Evolutionary conservation across 2,329 filamentous ascomycete species (phyloP).

Genomic region (Fusarium nurragi): DNA sequence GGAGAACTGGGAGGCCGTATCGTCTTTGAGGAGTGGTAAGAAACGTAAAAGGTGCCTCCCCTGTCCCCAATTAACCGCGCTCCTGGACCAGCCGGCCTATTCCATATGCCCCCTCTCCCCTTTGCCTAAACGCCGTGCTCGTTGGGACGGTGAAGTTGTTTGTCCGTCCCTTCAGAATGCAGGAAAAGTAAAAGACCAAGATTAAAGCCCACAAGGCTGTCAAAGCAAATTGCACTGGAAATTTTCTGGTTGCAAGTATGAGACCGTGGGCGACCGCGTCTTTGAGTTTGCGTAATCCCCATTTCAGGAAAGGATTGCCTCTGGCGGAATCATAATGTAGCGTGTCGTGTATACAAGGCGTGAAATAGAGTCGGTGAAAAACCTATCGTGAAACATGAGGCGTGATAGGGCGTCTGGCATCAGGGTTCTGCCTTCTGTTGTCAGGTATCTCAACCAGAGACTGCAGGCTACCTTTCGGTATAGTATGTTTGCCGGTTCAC

Average conservation of each 20-base stretch:
- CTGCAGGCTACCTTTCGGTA: slow-evolving; percentile 22
- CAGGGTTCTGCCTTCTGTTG: slow-evolving; percentile 2
- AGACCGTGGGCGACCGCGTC: slow-evolving; percentile 21
- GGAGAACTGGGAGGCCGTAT: slow-evolving; percentile 32
- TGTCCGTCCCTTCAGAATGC: slow-evolving; percentile 41
- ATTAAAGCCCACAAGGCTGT: slow-evolving; percentile 32
- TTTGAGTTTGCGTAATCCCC: slow-evolving; percentile 17
- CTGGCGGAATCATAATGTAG: slow-evolving; percentile 45
- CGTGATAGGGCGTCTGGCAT: slow-evolving; percentile 15
- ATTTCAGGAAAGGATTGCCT: slow-evolving; percentile 27
- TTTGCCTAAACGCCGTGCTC: slow-evolving; percentile 49
- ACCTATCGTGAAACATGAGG: slow-evolving; percentile 20
- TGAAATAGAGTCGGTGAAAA: slow-evolving; percentile 31
- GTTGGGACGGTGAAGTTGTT: slow-evolving; percentile 34
- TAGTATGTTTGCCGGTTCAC: slow-evolving; percentile 17
- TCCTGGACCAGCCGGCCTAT: slow-evolving; percentile 28
- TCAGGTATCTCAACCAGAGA: background rate
- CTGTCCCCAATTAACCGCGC: slow-evolving; percentile 20
- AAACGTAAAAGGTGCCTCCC: slow-evolving; percentile 26
- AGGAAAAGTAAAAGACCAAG: slow-evolving; percentile 30
- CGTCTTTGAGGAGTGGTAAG: slow-evolving; percentile 19
- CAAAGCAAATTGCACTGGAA: slow-evolving; percentile 29
- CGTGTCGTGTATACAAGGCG: slow-evolving; percentile 45
- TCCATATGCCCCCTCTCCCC: slow-evolving; percentile 33
- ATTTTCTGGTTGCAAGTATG: slow-evolving; percentile 34